Evolutionary conservation across 2,329 filamentous ascomycete genomes (phyloP).

Genomic region (Cryphonectria naterciae): DNA sequence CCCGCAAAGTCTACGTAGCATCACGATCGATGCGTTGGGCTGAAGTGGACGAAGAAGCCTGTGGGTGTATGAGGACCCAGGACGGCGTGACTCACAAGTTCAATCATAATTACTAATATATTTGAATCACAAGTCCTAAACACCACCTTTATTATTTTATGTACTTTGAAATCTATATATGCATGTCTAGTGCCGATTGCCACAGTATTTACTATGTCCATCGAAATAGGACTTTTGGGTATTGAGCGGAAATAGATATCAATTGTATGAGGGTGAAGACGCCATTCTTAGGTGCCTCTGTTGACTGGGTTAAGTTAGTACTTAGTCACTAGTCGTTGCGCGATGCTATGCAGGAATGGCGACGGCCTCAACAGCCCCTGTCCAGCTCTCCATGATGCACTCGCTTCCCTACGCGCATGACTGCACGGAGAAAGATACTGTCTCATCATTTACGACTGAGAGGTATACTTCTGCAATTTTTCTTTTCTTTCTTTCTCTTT

Average conservation of each 20-base stretch:
- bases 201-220: too few species aligned
- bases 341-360: conserved; percentile 13
- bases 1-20: neutral
- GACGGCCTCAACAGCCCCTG: neutral
- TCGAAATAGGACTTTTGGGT: neutral
- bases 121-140: neutral
- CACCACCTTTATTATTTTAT: neutral
- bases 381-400: neutral
- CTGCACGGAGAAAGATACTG: neutral
- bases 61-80: neutral
- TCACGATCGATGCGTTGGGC: neutral
- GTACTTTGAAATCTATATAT: neutral
- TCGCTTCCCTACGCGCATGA: neutral
- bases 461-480: neutral
- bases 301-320: neutral
- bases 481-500: too few species aligned
- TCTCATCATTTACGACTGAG: neutral
- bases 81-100: neutral
- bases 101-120: neutral
- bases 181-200: neutral
- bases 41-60: neutral
- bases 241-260: neutral
- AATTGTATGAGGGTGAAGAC: neutral
- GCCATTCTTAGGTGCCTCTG: neutral
- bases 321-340: neutral